Percentiles rank a stretch among this genome's conserved stretches.
These are phyloP conservation scores for Rhamnella rubrinervis DNA, from an alignment of 331 rosid genomes.

Conservation along the genomic window DNA sequence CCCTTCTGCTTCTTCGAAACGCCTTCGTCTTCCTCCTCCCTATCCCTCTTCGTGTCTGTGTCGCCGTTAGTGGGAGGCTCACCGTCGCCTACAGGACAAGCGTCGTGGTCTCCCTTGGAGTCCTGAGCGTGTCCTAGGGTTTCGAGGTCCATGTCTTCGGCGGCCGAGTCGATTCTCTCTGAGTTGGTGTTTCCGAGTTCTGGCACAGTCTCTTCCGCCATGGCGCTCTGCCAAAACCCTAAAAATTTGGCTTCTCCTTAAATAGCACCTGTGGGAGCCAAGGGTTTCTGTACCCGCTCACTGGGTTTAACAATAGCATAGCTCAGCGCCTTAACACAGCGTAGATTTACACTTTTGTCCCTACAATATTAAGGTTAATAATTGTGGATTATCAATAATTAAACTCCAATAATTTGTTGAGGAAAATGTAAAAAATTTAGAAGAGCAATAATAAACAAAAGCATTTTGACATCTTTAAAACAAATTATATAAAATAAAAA, in stretches of 20 bases:
- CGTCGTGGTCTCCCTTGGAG: neutral
- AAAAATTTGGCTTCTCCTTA: neutral
- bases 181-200: constrained; percentile 18
- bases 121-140: constrained; percentile 1
- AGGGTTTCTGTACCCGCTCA: neutral
- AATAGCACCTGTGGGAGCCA: neutral
- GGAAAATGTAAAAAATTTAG: no score
- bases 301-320: no score
- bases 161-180: constrained; percentile 10
- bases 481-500: no score
- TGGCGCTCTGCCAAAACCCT: constrained; percentile 17
- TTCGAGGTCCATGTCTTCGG: constrained; percentile 43
- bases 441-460: no score
- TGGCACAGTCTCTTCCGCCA: constrained; percentile 40
- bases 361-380: no score
- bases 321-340: no score
- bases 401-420: no score
- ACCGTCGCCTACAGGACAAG: no score
- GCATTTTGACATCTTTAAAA: no score
- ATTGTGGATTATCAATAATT: no score
- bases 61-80: constrained; percentile 22
- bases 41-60: constrained; percentile 33
- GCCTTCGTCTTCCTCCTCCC: constrained; percentile 33
- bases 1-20: constrained; percentile 45
- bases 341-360: no score